phyloP scores from a whole-genome alignment of 768 basidiomycete genomes.

The Glaciozyma antarctica region DNA sequence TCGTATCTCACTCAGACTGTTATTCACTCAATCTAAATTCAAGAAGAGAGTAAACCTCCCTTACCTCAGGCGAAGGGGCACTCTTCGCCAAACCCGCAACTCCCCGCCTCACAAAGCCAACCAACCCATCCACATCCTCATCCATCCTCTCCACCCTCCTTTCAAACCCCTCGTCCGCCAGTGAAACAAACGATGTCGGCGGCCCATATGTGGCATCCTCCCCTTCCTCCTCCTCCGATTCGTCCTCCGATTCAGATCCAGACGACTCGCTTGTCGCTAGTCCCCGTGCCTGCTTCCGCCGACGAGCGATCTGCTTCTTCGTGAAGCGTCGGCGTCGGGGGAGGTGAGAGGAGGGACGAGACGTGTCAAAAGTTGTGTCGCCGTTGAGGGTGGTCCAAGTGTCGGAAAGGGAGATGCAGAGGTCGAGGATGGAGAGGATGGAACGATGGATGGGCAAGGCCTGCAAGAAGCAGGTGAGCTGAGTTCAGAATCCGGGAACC shows the following conservation, averaged over 20 bases:
- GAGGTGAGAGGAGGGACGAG: not conserved
- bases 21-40: not conserved
- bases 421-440: conserved; percentile 2
- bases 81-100: not conserved
- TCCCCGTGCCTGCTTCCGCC: not conserved
- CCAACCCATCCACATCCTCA: not conserved
- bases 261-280: not conserved
- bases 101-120: not conserved
- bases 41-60: not conserved
- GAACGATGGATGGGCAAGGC: not conserved
- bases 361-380: not conserved
- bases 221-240: not conserved
- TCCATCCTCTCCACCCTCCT: not conserved
- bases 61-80: not conserved
- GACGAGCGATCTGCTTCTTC: not conserved
- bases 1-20: too few species aligned
- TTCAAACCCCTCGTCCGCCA: not conserved
- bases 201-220: not conserved
- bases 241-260: not conserved
- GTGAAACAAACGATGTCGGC: not conserved
- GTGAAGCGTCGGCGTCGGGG: not conserved
- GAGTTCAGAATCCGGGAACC: not conserved
- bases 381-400: conserved; percentile 4
- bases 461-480: not conserved
- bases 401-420: conserved; percentile 4